Base-by-base conservation (phyloP, 1,139 yeast species). In the Hyphopichia buzzinii region DNA sequence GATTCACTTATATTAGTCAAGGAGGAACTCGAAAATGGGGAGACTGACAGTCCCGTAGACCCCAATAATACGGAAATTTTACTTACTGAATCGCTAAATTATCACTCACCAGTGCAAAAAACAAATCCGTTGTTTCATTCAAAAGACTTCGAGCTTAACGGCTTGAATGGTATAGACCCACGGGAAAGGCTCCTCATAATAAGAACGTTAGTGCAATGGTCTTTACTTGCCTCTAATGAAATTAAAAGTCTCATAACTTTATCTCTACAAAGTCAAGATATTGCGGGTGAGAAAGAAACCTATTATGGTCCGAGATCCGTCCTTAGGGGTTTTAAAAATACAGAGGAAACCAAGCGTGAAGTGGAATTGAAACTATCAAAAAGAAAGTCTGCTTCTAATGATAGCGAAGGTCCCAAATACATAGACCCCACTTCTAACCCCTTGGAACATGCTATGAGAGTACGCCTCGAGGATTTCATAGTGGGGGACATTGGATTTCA, bases 181-280 rank as follows among this genome's bases (percentile, higher is more conserved):
- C 34, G 38, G 3, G 78, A 78, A 41, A 54, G 84, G 36, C 53
- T 78, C 15, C 57, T 76, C 8, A 46, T 77, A 45, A 42, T 79
- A 16, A 62, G 77, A 30, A 55, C 71, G 1, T 53, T 79, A 39
- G 62, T 64, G 1, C 73, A 71, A 39, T 79, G 84, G 84, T 59
- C 74, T 24, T 46, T 72, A 3, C 48, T 71, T 0, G 52, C 67
- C 8, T 75, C 81, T 0, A 73, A 71, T 14, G 49, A 53, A 3
- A 58, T 78, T 4, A 77, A 66, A 44, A 44, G 55, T 4, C 64
- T 59, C 30, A 59, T 77, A n/a, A 41, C 53, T 8, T 50, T 43
- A 10, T 51, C 49, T 21, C 37, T 64, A 3, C 65, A 58, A 30
- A 47, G 52, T 15, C 76, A 69, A 40, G 77, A 72, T 40, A 44